Evolutionary conservation across 108 stramenopile genomes (phyloP).

Genomic region (Seminavis robusta): DNA sequence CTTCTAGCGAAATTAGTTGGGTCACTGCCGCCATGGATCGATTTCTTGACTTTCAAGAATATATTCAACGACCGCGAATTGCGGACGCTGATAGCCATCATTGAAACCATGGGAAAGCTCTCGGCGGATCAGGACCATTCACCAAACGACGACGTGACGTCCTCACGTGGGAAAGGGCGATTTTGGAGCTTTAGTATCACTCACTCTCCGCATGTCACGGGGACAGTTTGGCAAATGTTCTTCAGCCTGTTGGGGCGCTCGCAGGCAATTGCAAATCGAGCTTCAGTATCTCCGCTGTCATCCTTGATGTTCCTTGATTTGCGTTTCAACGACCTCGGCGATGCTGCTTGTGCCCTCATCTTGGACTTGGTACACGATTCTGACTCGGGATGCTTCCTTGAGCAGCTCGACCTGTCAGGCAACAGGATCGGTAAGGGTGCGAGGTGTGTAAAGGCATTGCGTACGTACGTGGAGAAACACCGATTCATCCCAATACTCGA

Average conservation of each 20-base stretch:
- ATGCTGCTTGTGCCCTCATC: constrained; percentile 38
- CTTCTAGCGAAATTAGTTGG: constrained; percentile 55
- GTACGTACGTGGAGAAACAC: constrained; percentile 34
- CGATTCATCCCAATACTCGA: constrained; percentile 34
- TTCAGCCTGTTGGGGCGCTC: constrained; percentile 41
- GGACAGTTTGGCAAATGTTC: constrained; percentile 32
- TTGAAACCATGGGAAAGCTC: constrained; percentile 55
- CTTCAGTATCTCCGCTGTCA: no score
- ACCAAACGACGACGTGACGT: background rate
- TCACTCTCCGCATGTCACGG: constrained; percentile 33
- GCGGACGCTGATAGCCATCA: constrained; percentile 31
- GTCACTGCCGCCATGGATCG: constrained; percentile 63
- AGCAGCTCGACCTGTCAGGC: constrained; percentile 54
- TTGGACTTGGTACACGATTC: constrained; percentile 43
- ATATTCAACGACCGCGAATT: constrained; percentile 43
- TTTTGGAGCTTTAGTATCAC: constrained; percentile 42
- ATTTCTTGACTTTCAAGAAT: constrained; percentile 53
- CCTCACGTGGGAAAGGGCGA: constrained; percentile 26
- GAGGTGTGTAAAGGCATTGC: constrained; percentile 29
- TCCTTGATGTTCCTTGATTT: constrained; percentile 49
- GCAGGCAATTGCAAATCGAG: no score
- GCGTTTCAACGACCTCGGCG: constrained; percentile 53
- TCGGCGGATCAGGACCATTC: constrained; percentile 23
- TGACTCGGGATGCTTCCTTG: constrained; percentile 47
- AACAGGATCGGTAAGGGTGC: constrained; percentile 46